Evolutionary conservation across 305 asterid genomes (phyloP).

Genomic region (Fraxinus ornus): DNA sequence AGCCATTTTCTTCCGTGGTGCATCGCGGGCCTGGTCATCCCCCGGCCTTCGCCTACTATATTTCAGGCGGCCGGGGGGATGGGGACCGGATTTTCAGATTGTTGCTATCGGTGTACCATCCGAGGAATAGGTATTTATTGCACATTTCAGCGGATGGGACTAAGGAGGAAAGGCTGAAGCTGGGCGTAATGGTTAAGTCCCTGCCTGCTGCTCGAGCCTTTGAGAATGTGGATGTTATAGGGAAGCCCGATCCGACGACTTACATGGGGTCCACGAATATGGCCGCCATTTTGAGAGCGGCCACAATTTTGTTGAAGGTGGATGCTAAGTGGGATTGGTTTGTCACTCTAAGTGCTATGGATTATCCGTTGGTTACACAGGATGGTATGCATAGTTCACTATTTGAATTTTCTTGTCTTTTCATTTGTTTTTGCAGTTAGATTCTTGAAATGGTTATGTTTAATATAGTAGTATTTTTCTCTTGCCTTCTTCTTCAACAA

Average conservation of each 20-base stretch:
- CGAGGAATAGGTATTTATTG: conserved; percentile 91
- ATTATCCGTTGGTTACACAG: conserved; percentile 88
- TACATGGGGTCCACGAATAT: conserved; percentile 86
- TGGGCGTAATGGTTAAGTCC: conserved; percentile 65
- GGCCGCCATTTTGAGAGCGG: conserved; percentile 79
- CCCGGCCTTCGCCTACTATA: conserved; percentile 85
- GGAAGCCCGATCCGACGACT: conserved; percentile 93
- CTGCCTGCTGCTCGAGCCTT: conserved; percentile 76
- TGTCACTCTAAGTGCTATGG: conserved; percentile 75
- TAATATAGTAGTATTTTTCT: not conserved
- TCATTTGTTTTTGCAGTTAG: conserved; percentile 1
- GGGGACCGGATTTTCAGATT: conserved; percentile 74
- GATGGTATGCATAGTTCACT: conserved; percentile 61
- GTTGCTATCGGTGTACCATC: conserved; percentile 87
- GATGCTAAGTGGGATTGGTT: conserved; percentile 96
- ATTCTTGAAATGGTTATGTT: conserved; percentile 12
- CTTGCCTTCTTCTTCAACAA: not conserved
- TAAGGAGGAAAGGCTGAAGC: conserved; percentile 68
- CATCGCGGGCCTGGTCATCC: conserved; percentile 78
- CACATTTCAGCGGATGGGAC: conserved; percentile 77
- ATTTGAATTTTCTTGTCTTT: conserved; percentile 8
- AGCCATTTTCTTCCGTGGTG: conserved; percentile 52
- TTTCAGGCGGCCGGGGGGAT: conserved; percentile 77
- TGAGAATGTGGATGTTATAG: conserved; percentile 93
- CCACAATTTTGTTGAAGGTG: conserved; percentile 72